phyloP scores from a whole-genome alignment of 177 flowering plant genomes.

The Telopea speciosissima region DNA sequence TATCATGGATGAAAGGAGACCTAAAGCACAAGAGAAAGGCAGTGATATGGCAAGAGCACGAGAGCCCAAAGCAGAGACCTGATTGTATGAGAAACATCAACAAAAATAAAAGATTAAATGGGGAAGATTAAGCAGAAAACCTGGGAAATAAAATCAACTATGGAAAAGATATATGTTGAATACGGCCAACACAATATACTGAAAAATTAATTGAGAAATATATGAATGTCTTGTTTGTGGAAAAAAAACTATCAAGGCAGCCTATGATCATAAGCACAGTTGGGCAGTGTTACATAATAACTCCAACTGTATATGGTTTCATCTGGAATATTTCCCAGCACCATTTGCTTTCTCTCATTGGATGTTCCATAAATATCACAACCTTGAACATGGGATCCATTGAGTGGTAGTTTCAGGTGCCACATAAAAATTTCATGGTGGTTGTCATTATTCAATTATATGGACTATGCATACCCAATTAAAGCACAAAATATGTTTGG shows the following conservation, averaged over 20 bases:
- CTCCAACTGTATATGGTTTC: background rate
- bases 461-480: no score
- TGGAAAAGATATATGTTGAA: background rate
- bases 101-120: slow-evolving; percentile 6
- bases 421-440: background rate
- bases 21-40: slow-evolving; percentile 75
- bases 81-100: slow-evolving; percentile 16
- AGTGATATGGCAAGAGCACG: slow-evolving; percentile 81
- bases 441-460: background rate
- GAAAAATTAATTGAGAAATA: no score
- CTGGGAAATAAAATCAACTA: background rate
- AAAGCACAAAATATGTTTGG: no score
- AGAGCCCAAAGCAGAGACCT: slow-evolving; percentile 61
- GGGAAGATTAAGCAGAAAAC: background rate
- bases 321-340: background rate
- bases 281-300: background rate
- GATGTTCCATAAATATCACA: background rate
- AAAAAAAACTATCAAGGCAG: background rate
- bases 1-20: slow-evolving; percentile 75
- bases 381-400: no score
- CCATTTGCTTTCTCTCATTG: background rate
- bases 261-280: background rate
- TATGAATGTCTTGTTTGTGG: background rate
- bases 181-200: background rate
- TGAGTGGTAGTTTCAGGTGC: background rate